Percentiles rank a stretch among this genome's conserved stretches.
Conservation (phyloP, 1,139 yeast species). For the Debaryomyces udenii region DNA sequence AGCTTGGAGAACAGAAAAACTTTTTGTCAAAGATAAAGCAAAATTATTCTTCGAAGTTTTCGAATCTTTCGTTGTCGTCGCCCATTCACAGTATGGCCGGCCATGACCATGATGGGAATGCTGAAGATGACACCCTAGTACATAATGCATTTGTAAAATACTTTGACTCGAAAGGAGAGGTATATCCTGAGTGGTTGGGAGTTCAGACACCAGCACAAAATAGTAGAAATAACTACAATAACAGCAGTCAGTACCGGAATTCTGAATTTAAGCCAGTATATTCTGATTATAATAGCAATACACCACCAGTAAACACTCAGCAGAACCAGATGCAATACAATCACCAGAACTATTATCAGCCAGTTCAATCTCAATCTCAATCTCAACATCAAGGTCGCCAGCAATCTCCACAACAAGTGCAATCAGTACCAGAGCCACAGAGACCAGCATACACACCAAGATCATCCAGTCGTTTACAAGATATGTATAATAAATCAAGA, state of each 20-base stretch:
- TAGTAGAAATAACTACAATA: constrained; percentile 9
- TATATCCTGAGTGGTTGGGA: constrained; percentile 53
- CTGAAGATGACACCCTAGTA: constrained; percentile 44
- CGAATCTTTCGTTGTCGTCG: constrained; percentile 35
- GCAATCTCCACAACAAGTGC: constrained; percentile 16
- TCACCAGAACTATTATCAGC: constrained; percentile 13
- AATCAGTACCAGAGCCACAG: constrained; percentile 9
- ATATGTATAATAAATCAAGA: constrained; percentile 47
- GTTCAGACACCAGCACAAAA: constrained; percentile 19
- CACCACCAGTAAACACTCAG: constrained; percentile 14
- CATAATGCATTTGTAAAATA: constrained; percentile 50
- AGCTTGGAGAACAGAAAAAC: constrained; percentile 18
- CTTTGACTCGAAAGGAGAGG: constrained; percentile 34
- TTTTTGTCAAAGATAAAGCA: constrained; percentile 43
- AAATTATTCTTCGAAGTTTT: constrained; percentile 38
- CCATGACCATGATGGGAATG: constrained; percentile 43
- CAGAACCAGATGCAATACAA: constrained; percentile 18
- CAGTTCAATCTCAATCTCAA: not conserved
- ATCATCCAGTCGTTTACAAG: constrained; percentile 42
- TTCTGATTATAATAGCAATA: constrained; percentile 26
- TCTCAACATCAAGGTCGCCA: not conserved
- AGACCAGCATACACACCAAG: constrained; percentile 33
- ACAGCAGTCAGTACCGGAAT: constrained; percentile 12
- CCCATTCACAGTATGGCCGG: constrained; percentile 22
- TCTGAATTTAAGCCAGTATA: constrained; percentile 34